Percentiles rank a stretch among this genome's conserved stretches.
Evolutionary conservation across 139 green algal species (phyloP).

Genomic region (Pseudopediastrum boryanum): DNA sequence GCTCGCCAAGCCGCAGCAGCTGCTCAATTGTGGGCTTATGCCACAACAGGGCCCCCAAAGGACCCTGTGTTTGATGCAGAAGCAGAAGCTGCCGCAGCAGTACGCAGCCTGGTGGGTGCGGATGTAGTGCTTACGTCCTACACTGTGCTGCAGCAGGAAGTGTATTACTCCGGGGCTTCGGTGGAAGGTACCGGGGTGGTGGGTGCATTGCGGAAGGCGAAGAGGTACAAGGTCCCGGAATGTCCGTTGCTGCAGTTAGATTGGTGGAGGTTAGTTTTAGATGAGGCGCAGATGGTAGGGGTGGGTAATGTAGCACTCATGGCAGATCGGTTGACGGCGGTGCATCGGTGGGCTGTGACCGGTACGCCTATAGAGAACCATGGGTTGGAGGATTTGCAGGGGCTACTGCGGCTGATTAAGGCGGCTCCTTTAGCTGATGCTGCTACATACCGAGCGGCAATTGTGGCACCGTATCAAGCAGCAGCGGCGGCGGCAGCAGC

Average conservation of each 20-base stretch:
- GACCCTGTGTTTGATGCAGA: constrained; percentile 41
- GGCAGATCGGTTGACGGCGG: constrained; percentile 47
- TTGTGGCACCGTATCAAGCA: not conserved
- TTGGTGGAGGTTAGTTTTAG: constrained; percentile 75
- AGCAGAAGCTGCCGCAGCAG: constrained; percentile 44
- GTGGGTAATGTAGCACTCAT: constrained; percentile 43
- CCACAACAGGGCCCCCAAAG: constrained; percentile 11
- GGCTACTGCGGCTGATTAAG: constrained; percentile 57
- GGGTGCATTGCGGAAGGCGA: constrained; percentile 52
- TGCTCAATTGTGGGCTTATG: constrained; percentile 18
- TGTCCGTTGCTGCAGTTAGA: constrained; percentile 59
- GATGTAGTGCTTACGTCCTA: constrained; percentile 79
- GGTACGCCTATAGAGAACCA: constrained; percentile 56
- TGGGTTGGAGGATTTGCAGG: constrained; percentile 62
- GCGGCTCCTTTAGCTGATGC: constrained; percentile 16
- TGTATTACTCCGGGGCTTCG: constrained; percentile 39
- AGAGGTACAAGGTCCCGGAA: constrained; percentile 64
- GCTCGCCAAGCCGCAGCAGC: too few relatives aligned
- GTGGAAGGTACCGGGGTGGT: not conserved
- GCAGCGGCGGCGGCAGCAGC: constrained; percentile 6
- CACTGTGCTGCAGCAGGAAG: constrained; percentile 54
- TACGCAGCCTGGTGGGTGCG: constrained; percentile 38
- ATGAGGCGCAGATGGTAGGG: constrained; percentile 80
- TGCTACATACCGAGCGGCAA: not conserved
- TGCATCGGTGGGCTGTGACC: constrained; percentile 74